Base-by-base conservation (phyloP, 345 rosid genomes). In the Moricandia moricandioides region DNA sequence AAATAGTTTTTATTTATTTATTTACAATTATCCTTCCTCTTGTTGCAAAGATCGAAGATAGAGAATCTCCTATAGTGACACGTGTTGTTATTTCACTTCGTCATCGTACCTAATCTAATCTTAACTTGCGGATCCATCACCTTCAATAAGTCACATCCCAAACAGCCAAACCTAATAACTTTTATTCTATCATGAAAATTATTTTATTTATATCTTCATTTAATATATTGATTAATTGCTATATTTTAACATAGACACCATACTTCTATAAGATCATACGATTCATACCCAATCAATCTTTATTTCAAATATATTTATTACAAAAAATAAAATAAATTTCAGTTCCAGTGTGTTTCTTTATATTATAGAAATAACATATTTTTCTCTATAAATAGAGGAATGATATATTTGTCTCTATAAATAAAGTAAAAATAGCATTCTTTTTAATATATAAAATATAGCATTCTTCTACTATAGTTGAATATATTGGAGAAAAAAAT, bases 21-120 rank as follows among this genome's bases (percentile, higher is more conserved):
- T 33, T 9, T 13, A 40, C 12, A 58, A 27, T 58, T 58, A 26
- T 59, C 29, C 39, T 57, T 70, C 40, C 16, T 16, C 56, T 43
- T 31, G 34, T 45, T 71, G 39, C 58, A 49, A 60, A 70, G 8
- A 71, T 60, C 29, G 16, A 43, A 59, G 43, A 70, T 47, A 60
- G 40, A 6, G 16, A 47, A 31, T 2, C 67, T 70, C 33, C 59
- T 43, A 12, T 1, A 17, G 8, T 60, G 45, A 17, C 66, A 70
- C 67, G 67, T 69, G 29, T 58, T 17, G 5, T 27, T 1, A 7
- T 0, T 55, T 40, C 18, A 16, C 43, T 11, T 2, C 2, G 29
- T 27, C 12, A 27, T 40, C 11, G 64, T 58, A 27, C 1, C 30
- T 56, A 57, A 55, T 35, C 52, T 33, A 9, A 52, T 49, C 21